These are phyloP conservation scores for Apiospora kogelbergensis DNA, from an alignment of 2,329 filamentous ascomycete genomes.

Conservation along the genomic window DNA sequence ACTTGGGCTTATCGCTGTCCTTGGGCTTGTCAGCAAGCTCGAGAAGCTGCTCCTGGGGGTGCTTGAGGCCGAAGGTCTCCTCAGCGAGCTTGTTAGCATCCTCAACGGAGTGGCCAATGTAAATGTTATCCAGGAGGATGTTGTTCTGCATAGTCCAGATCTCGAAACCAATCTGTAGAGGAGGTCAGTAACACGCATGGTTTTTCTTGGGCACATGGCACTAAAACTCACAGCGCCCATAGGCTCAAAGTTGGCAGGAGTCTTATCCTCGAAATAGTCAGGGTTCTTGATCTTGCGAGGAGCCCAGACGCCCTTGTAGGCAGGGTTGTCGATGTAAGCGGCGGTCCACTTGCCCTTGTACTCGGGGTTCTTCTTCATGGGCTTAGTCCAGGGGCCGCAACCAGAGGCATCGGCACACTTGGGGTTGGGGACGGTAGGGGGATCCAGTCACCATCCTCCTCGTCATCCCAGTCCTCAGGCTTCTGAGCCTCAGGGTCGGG, in stretches of 20 bases:
- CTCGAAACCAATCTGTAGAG: slow-evolving; percentile 84
- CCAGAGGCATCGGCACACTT: slow-evolving; percentile 93
- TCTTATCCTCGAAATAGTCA: slow-evolving; percentile 95
- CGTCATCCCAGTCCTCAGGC: slow-evolving; percentile 99
- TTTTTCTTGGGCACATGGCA: not conserved
- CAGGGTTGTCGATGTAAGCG: slow-evolving; percentile 92
- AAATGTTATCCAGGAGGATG: slow-evolving; percentile 99
- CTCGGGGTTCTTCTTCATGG: slow-evolving; percentile 88
- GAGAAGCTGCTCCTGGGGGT: slow-evolving; percentile 74
- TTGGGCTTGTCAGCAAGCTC: slow-evolving; percentile 82
- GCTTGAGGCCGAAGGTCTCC: slow-evolving; percentile 90
- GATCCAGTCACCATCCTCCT: slow-evolving; percentile 98
- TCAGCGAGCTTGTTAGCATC: slow-evolving; percentile 87
- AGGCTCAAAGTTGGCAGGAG: slow-evolving; percentile 92
- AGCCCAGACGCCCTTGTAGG: slow-evolving; percentile 94
- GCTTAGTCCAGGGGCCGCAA: slow-evolving; percentile 89
- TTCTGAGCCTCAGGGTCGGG: slow-evolving; percentile 94
- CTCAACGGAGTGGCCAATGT: slow-evolving; percentile 94
- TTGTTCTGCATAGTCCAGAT: slow-evolving; percentile 99
- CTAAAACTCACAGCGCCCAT: slow-evolving; percentile 84
- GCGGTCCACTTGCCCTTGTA: slow-evolving; percentile 99
- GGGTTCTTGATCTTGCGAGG: slow-evolving; percentile 98
- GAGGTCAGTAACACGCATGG: slow-evolving; percentile 19
- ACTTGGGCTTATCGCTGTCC: slow-evolving; percentile 63
- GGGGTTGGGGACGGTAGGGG: slow-evolving; percentile 89